Evolutionary conservation across 148 eudicot species (phyloP).

Genomic region (Rhododendron kiyosumense): DNA sequence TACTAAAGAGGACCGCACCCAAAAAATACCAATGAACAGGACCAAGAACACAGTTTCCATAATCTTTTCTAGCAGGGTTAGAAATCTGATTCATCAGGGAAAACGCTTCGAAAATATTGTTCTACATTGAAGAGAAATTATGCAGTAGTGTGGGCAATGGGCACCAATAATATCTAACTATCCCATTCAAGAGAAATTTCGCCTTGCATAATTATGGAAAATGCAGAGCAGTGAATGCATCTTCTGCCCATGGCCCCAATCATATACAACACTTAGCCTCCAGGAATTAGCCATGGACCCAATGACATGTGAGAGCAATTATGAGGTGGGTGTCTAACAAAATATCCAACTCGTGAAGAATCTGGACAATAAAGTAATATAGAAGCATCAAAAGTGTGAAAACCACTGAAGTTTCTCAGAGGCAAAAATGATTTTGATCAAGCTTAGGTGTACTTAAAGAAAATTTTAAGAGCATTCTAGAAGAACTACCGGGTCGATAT

Average conservation of each 20-base stretch:
- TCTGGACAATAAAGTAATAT: background rate
- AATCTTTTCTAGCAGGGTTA: background rate
- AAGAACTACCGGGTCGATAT: constrained; percentile 52
- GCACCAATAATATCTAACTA: background rate
- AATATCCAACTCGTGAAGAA: background rate
- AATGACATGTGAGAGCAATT: background rate
- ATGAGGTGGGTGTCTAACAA: background rate
- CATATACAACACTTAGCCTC: background rate
- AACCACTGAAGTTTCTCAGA: constrained; percentile 4
- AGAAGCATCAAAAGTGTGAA: background rate
- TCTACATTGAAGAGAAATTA: background rate
- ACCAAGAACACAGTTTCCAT: background rate
- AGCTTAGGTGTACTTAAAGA: background rate
- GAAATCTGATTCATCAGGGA: background rate
- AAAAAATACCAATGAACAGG: background rate
- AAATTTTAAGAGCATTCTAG: background rate
- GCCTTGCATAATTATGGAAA: background rate
- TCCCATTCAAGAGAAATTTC: background rate
- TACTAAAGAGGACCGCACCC: background rate
- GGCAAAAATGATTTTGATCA: background rate
- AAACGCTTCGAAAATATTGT: background rate
- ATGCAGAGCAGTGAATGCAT: background rate
- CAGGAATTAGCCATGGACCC: background rate
- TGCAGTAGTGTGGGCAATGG: too few species aligned
- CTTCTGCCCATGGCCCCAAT: background rate